Evolutionary conservation across 805 yeast genomes (phyloP), one percentile per base, ranked within the genome.

Genomic region (Saccharomycopsis amapae): DNA sequence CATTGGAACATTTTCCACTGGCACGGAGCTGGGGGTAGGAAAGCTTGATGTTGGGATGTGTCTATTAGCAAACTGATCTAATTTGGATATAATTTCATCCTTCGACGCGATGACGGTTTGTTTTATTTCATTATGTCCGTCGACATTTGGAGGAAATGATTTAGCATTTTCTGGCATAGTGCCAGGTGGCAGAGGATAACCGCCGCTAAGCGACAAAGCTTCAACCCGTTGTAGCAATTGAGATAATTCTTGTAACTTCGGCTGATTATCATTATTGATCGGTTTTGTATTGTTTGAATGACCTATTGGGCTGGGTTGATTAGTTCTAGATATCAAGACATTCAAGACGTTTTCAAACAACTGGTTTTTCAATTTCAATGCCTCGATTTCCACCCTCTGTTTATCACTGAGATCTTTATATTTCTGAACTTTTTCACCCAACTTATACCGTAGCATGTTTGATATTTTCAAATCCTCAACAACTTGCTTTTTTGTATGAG

Each of bases 331-430:
- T 5, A 28, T 18, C 20, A 41, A 18, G 5, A n/a, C 13, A 4
- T 31, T 26, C 15, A 41, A 23, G 30, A 32, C 38, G 4, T 19
- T 5, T 18, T 32, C 23, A 19, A 32, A 41, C 15, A 41, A 24
- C 4, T 34, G 25, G 18, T 41, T 41, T 25, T 41, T 26, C 13
- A 41, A 20, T 18, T 25, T 20, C 18, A 41, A 19, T 4, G 22
- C 15, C 26, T 41, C 44, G 9, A 41, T 41, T 25, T 41, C 44
- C 23, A 5, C 7, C 24, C 12, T 5, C 22, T 41, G 44, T 5
- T 10, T 26, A n/a, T 4, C 18, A 9, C 32, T 5, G 13, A 13
- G n/a, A 5, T 10, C 6, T 17, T 41, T 31, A 33, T 33, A 34
- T 18, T 41, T 41, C 5, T 19, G 28, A 10, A 41, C 23, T 18